phyloP scores from a whole-genome alignment of 2,329 filamentous ascomycete genomes.

The Leptodontidium sp. region DNA sequence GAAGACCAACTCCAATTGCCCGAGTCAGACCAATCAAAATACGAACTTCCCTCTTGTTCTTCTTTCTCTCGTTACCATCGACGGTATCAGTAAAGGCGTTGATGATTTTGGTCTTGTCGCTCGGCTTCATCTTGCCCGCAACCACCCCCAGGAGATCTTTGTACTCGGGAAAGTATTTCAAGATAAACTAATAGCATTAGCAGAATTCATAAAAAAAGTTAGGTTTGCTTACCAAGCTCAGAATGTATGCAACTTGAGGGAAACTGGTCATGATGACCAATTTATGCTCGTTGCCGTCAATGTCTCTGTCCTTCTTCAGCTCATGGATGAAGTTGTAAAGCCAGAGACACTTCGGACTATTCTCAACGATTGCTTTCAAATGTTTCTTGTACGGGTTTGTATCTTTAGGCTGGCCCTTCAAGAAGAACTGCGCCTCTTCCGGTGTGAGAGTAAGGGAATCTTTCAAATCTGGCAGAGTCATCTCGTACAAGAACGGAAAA shows the following conservation, averaged over 20 bases:
- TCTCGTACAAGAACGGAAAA: conserved; percentile 31
- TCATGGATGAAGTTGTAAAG: conserved; percentile 29
- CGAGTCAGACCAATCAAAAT: conserved; percentile 31
- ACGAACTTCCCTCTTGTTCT: conserved; percentile 24
- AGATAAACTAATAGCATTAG: conserved; percentile 26
- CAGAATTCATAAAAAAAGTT: background rate
- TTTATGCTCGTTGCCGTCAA: conserved; percentile 25
- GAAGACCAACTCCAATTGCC: conserved; percentile 30
- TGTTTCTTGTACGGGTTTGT: conserved; percentile 23
- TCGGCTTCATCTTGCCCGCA: conserved; percentile 16
- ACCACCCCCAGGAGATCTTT: conserved; percentile 23
- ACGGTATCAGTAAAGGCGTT: conserved; percentile 28
- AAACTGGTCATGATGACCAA: conserved; percentile 35
- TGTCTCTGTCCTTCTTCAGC: conserved; percentile 10
- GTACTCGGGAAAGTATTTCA: conserved; percentile 24
- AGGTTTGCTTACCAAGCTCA: conserved; percentile 29
- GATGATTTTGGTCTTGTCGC: conserved; percentile 19
- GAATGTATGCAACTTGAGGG: conserved; percentile 28
- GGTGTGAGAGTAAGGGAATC: conserved; percentile 23
- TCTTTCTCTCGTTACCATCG: background rate
- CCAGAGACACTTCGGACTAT: conserved; percentile 36
- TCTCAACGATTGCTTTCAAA: conserved; percentile 27
- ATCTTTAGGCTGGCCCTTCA: conserved; percentile 7
- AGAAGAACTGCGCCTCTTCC: conserved; percentile 9
- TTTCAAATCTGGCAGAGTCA: background rate